phyloP scores from a whole-genome alignment of 257 asterid species.

The Echites panduratus region DNA sequence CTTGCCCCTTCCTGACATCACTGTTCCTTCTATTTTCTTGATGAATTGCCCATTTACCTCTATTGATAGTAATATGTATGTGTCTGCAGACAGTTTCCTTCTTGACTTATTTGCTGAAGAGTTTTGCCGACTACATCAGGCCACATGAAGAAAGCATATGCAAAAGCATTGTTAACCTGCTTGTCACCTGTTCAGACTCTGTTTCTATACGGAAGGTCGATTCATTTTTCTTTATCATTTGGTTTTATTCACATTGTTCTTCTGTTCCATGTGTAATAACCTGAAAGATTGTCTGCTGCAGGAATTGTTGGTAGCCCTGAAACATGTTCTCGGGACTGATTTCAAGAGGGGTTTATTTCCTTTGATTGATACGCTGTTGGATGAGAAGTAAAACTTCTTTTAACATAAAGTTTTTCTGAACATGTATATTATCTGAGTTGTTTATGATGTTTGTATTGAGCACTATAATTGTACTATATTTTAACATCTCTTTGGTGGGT shows the following conservation, averaged over 20 bases:
- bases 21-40: neutral
- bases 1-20: neutral
- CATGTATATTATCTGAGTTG: neutral
- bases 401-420: no score
- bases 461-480: neutral
- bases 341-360: slow-evolving; percentile 98
- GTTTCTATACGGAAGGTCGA: slow-evolving; percentile 89
- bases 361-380: slow-evolving; percentile 89
- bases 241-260: neutral
- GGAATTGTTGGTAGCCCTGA: slow-evolving; percentile 98
- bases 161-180: slow-evolving; percentile 95
- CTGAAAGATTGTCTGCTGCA: slow-evolving; percentile 27
- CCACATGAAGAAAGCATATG: slow-evolving; percentile 98
- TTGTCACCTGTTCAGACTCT: slow-evolving; percentile 97
- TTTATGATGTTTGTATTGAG: neutral
- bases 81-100: slow-evolving; percentile 89
- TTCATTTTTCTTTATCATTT: slow-evolving; percentile 8
- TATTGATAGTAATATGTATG: neutral
- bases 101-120: slow-evolving; percentile 92
- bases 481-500: neutral
- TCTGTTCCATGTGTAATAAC: slow-evolving; percentile 16
- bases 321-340: slow-evolving; percentile 97
- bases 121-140: slow-evolving; percentile 84
- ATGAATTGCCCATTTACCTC: neutral
- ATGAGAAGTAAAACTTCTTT: slow-evolving; percentile 65